Conservation (phyloP, 192 early-diverging fungal genomes). For the Lobulomyces angularis region DNA sequence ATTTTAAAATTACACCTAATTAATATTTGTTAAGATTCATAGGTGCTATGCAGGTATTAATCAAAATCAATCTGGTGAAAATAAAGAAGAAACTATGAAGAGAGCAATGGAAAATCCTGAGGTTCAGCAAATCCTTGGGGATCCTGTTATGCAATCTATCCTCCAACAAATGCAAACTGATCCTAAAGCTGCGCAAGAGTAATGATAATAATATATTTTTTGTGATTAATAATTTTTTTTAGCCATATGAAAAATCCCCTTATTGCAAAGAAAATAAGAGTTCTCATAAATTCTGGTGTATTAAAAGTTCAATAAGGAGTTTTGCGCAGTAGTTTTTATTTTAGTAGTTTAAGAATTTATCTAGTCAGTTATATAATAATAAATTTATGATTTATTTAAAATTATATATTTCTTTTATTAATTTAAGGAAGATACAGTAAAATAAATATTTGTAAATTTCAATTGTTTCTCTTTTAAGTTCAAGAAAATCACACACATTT, state of each 20-base stretch:
- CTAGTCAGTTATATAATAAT: no score
- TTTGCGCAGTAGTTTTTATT: no score
- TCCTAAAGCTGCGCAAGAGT: constrained; percentile 79
- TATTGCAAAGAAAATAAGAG: constrained; percentile 88
- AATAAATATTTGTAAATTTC: no score
- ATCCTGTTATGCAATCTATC: constrained; percentile 94
- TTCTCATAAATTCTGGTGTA: constrained; percentile 80
- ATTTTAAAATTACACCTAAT: neutral
- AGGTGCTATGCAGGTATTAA: constrained; percentile 74
- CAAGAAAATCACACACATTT: no score
- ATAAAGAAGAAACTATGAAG: constrained; percentile 67
- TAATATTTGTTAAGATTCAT: constrained; percentile 28
- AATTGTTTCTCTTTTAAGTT: no score
- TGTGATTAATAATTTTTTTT: constrained; percentile 14
- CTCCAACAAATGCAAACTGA: constrained; percentile 95
- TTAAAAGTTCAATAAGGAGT: constrained; percentile 50
- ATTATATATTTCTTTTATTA: no score
- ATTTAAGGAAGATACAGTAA: no score
- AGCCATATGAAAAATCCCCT: constrained; percentile 87
- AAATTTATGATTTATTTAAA: no score
- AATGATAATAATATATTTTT: constrained; percentile 12
- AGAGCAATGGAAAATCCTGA: constrained; percentile 88
- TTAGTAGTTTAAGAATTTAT: no score
- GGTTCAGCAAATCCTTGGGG: constrained; percentile 68
- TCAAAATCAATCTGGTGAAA: constrained; percentile 37